phyloP scores from a whole-genome alignment of 2,329 filamentous ascomycete genomes.

The Botrytis medusae region DNA sequence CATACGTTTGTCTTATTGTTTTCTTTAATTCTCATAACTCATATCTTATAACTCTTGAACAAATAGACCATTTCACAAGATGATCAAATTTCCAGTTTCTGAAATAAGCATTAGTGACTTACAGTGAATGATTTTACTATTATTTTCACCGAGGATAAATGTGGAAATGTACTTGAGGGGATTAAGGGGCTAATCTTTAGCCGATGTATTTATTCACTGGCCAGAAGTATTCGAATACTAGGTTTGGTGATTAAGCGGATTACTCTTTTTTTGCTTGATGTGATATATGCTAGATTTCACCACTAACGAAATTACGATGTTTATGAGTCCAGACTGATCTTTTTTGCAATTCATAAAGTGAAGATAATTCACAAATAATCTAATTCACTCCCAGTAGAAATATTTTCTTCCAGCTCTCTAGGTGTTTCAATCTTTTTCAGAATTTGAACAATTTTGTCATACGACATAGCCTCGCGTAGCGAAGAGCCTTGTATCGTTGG shows the following conservation, averaged over 20 bases:
- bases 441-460: not conserved
- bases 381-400: too few relatives aligned
- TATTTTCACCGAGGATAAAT: not conserved
- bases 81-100: not conserved
- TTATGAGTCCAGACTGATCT: not conserved
- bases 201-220: not conserved
- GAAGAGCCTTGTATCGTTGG: too few relatives aligned
- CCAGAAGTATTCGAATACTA: not conserved
- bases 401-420: too few relatives aligned
- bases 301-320: not conserved
- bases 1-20: not conserved
- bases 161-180: not conserved
- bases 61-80: not conserved
- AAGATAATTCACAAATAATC: not conserved
- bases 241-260: not conserved
- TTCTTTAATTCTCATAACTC: not conserved
- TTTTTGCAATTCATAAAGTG: not conserved
- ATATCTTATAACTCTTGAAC: not conserved
- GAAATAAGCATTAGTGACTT: not conserved
- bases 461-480: not conserved
- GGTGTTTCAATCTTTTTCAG: too few relatives aligned
- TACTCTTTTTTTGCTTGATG: not conserved
- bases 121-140: fast-evolving
- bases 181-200: not conserved
- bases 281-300: not conserved